Conservation (phyloP, 1,284 basidiomycete species). For the Cutaneotrichosporon arboriforme region DNA sequence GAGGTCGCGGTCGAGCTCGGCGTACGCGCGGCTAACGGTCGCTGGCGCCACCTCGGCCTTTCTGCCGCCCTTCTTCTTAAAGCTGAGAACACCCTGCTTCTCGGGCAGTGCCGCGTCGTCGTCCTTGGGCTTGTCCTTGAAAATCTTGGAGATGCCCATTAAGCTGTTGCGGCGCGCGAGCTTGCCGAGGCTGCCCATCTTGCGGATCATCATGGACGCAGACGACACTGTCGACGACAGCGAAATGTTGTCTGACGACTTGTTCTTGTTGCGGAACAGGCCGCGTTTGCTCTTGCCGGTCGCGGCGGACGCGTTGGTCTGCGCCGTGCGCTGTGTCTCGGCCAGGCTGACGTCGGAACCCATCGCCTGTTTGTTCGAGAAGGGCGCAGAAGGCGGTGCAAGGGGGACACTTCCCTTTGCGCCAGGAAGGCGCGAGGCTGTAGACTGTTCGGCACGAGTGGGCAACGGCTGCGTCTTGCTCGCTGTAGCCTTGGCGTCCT, state of each 20-base stretch:
- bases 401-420: slow-evolving; percentile 13
- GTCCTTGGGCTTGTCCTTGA: slow-evolving; percentile 78
- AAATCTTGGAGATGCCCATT: slow-evolving; percentile 86
- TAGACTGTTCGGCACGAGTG: slow-evolving; percentile 5
- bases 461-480: slow-evolving; percentile 9
- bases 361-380: slow-evolving; percentile 31
- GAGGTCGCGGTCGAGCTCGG: slow-evolving; percentile 77
- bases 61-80: slow-evolving; percentile 49
- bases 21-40: slow-evolving; percentile 74
- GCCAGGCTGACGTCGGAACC: slow-evolving; percentile 37
- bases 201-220: slow-evolving; percentile 95
- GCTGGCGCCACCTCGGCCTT: slow-evolving; percentile 59
- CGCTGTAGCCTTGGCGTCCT: slow-evolving; percentile 26
- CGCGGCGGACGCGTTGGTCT: slow-evolving; percentile 16
- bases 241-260: slow-evolving; percentile 94
- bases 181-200: slow-evolving; percentile 87
- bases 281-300: slow-evolving; percentile 35
- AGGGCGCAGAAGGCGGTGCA: slow-evolving; percentile 28
- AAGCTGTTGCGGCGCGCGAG: slow-evolving; percentile 81
- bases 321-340: slow-evolving; percentile 40
- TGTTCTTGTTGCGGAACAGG: slow-evolving; percentile 82
- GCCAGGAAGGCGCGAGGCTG: neutral
- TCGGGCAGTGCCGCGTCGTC: slow-evolving; percentile 49
- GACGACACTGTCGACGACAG: slow-evolving; percentile 93
- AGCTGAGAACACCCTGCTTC: slow-evolving; percentile 37